Percentiles rank a stretch among this genome's conserved stretches.
Evolutionary conservation across 768 basidiomycete genomes (phyloP).

Genomic region (Suillus subluteus): DNA sequence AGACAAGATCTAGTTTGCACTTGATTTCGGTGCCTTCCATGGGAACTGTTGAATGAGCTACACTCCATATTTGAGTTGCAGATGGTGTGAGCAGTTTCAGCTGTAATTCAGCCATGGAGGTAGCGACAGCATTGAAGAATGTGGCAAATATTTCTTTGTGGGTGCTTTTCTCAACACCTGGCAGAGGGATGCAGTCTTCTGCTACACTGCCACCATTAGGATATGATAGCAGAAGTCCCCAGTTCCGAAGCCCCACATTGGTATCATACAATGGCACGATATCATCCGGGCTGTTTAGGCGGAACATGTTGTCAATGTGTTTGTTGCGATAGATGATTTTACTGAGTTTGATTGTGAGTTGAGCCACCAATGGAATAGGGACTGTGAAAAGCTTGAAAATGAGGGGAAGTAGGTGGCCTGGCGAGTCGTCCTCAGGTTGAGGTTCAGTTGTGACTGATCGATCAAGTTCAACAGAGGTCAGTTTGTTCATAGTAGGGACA

Average conservation of each 20-base stretch:
- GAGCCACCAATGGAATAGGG: accelerated
- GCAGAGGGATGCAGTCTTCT: background rate
- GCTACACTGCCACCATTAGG: background rate
- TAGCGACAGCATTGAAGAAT: background rate
- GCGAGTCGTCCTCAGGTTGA: background rate
- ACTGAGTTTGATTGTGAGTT: background rate
- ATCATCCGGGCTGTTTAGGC: background rate
- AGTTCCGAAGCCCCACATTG: background rate
- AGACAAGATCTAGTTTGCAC: background rate
- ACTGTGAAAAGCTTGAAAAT: background rate
- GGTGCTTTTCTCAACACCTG: background rate
- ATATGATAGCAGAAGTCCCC: background rate
- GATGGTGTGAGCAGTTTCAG: background rate
- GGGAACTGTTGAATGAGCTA: background rate
- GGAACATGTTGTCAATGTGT: background rate
- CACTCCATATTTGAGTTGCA: background rate
- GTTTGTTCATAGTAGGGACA: background rate
- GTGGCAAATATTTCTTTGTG: background rate
- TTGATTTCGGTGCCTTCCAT: background rate
- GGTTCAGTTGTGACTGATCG: background rate
- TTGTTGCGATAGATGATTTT: background rate
- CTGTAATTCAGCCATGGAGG: background rate
- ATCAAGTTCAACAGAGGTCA: background rate
- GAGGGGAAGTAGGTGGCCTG: background rate
- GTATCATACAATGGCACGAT: background rate